Conservation (phyloP, 352 stramenopile species). For the Thalassiosira mediterranea region DNA sequence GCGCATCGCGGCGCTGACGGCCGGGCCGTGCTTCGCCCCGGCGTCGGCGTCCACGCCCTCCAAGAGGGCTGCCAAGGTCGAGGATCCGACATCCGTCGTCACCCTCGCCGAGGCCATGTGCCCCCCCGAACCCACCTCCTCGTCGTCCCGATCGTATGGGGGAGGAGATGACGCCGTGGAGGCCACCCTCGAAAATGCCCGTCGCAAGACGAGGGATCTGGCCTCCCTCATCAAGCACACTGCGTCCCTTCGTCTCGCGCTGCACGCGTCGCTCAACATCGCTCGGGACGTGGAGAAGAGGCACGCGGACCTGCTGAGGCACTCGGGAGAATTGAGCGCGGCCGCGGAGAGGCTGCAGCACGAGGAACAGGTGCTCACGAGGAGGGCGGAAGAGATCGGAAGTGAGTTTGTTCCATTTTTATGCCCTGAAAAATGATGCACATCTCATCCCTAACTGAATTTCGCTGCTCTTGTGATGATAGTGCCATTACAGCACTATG, state of each 20-base stretch:
- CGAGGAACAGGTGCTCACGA: conserved; percentile 68
- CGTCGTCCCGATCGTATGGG: no score
- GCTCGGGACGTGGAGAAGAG: conserved; percentile 71
- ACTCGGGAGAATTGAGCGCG: conserved; percentile 76
- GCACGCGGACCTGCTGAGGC: conserved; percentile 71
- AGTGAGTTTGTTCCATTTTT: background rate
- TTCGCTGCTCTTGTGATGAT: background rate
- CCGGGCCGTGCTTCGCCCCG: conserved; percentile 42
- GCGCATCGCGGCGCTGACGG: conserved; percentile 66
- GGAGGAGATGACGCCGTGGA: conserved; percentile 16
- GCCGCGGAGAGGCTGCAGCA: conserved; percentile 77
- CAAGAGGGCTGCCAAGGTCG: conserved; percentile 1
- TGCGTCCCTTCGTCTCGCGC: conserved; percentile 59
- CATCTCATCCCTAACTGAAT: no score
- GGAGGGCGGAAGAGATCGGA: conserved; percentile 77
- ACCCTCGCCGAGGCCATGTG: conserved; percentile 62
- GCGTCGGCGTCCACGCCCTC: background rate
- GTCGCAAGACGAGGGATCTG: conserved; percentile 50
- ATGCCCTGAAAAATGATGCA: no score
- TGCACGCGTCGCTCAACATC: conserved; percentile 72
- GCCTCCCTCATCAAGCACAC: conserved; percentile 63
- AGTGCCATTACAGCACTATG: conserved; percentile 77
- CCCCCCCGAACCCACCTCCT: conserved; percentile 27
- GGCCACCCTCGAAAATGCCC: conserved; percentile 37
- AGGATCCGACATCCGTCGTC: conserved; percentile 10